Evolutionary conservation across 495 filamentous ascomycete species (phyloP), one percentile per base, ranked within the genome.

Genomic region (Chaetomidium leptoderma): DNA sequence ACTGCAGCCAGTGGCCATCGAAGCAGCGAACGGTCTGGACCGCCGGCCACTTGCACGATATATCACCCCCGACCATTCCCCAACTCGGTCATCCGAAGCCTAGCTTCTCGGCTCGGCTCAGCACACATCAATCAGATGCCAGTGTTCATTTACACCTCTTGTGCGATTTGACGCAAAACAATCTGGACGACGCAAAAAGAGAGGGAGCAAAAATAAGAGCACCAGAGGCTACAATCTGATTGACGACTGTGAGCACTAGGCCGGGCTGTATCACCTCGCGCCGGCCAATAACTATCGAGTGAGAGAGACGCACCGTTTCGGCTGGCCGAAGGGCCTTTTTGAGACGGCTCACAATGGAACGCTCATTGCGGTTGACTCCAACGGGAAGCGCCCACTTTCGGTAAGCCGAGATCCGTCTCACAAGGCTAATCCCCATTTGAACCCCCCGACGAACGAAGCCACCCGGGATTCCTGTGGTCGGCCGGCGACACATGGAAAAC

Each of bases 61-160:
- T 19, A 19, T 24, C 57, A 24, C 16, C 33, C 45, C 33, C 49
- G 21, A 29, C n/a, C 39, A 7, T 53, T 58, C 23, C 59, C 59
- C 26, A 33, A 58, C 11, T 19, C n/a, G 50, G 59, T 33, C 33
- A 57, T 58, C 59, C 54, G 59, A 57, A 57, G 48, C 9, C 36
- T 60, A 16, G 24, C 11, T 5, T 42, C 35, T n/a, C 21, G 8
- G 45, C 48, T 52, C 19, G 43, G 23, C 29, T 24, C 27, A 35
- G 39, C 36, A 17, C 7, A 51, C n/a, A n/a, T 16, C 7, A 13
- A 35, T 8, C 32, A 29, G 21, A 53, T 42, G 35, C 35, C 4
- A 35, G 23, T 49, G 39, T 14, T 14, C 27, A 9, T 29, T 26
- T 27, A 17, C 24, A 13, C 33, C 40, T 13, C 32, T 33, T 33